Evolutionary conservation across 805 yeast genomes (phyloP).

Genomic region (Schizosaccharomyces pombe): DNA sequence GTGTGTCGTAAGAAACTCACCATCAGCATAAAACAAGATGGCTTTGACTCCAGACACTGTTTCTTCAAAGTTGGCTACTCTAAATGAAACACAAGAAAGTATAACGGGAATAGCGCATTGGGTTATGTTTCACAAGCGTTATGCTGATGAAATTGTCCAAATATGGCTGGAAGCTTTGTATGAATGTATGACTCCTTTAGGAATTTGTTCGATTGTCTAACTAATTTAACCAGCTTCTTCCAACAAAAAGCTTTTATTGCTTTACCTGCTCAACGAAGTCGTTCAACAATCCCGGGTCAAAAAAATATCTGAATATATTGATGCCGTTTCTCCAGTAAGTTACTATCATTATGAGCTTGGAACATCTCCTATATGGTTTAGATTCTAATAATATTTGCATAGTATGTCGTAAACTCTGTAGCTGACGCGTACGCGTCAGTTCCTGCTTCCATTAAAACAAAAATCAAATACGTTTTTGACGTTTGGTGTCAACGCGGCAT

Average conservation of each 20-base stretch:
- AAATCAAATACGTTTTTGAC: slow-evolving; percentile 31
- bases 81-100: slow-evolving; percentile 45
- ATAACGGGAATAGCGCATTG: slow-evolving; percentile 54
- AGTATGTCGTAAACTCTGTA: slow-evolving; percentile 18
- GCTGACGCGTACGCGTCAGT: slow-evolving; percentile 17
- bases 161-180: slow-evolving; percentile 26
- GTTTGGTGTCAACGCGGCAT: slow-evolving; percentile 48
- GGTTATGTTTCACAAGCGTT: slow-evolving; percentile 43
- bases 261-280: slow-evolving; percentile 60
- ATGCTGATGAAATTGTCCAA: slow-evolving; percentile 28
- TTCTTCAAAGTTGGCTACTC: slow-evolving; percentile 14
- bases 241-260: slow-evolving; percentile 29
- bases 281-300: slow-evolving; percentile 55
- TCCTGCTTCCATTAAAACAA: slow-evolving; percentile 24
- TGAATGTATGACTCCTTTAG: slow-evolving; percentile 10
- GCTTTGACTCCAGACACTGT: slow-evolving; percentile 31
- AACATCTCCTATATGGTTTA: background rate
- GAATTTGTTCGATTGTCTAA: background rate
- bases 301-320: slow-evolving; percentile 32
- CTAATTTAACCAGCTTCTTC: slow-evolving; percentile 13
- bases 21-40: slow-evolving; percentile 13
- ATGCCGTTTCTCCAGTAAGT: slow-evolving; percentile 28
- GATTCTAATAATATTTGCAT: background rate
- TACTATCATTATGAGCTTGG: background rate
- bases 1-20: no score